Evolutionary conservation across 805 yeast genomes (phyloP).

Genomic region (Kodamaea nitidulidarum): DNA sequence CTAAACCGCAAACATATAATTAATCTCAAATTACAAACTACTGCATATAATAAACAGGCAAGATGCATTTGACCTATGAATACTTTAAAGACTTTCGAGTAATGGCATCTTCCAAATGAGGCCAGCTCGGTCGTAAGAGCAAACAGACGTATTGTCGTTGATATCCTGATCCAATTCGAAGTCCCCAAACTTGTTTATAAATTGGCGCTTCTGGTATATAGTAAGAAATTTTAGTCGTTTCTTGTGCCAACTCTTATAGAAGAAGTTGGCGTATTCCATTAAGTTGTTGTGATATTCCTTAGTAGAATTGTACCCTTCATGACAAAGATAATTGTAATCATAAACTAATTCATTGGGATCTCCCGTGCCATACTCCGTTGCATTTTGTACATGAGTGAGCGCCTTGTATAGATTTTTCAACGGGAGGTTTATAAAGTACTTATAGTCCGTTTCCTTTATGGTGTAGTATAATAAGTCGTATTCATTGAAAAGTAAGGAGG

Average conservation of each 20-base stretch:
- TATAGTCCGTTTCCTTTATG: constrained; percentile 37
- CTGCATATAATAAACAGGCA: too few relatives aligned
- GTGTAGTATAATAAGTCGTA: constrained; percentile 41
- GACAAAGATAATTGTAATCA: constrained; percentile 17
- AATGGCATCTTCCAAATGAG: constrained; percentile 43
- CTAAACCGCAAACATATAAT: too few relatives aligned
- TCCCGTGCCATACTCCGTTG: constrained; percentile 14
- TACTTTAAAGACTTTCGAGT: constrained; percentile 1
- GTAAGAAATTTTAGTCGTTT: constrained; percentile 38
- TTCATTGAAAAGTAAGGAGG: constrained; percentile 38
- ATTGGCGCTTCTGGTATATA: constrained; percentile 38
- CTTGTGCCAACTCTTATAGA: constrained; percentile 24
- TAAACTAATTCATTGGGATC: constrained; percentile 12
- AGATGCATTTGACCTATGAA: neutral
- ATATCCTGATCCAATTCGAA: constrained; percentile 19
- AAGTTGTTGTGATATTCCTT: constrained; percentile 3
- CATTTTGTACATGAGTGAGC: constrained; percentile 27
- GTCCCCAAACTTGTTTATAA: constrained; percentile 39
- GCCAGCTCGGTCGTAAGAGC: constrained; percentile 35
- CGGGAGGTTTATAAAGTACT: constrained; percentile 42
- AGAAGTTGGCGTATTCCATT: constrained; percentile 32
- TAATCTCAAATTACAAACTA: too few relatives aligned
- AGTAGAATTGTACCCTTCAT: neutral
- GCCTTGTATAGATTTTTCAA: constrained; percentile 46
- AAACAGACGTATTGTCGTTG: constrained; percentile 9